These are phyloP conservation scores for Aegilops umbellulata DNA, from an alignment of 176 grass and related monocot genomes.

Conservation along the genomic window DNA sequence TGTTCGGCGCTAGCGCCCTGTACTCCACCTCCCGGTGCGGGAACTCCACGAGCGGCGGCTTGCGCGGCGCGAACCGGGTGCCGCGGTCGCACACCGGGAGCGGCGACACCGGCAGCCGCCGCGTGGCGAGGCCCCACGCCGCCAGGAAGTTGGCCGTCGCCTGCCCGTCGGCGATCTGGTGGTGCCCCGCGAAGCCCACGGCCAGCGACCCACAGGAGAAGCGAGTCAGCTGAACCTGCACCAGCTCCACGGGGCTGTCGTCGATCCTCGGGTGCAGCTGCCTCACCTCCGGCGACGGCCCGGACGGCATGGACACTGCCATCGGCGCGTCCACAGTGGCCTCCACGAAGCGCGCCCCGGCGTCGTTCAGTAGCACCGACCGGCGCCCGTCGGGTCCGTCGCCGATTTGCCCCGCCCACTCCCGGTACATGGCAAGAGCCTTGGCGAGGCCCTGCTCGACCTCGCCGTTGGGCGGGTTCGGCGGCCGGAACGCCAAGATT, in stretches of 20 bases:
- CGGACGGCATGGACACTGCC: no score
- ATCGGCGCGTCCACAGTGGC: no score
- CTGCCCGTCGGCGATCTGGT: constrained; percentile 57
- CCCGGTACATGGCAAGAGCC: constrained; percentile 50
- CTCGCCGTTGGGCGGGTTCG: constrained; percentile 40
- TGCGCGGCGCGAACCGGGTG: constrained; percentile 28
- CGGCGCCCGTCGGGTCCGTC: neutral
- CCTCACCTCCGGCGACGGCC: constrained; percentile 21
- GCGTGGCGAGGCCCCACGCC: constrained; percentile 54
- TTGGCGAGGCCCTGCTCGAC: constrained; percentile 40
- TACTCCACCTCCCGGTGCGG: constrained; percentile 45
- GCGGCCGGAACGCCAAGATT: constrained; percentile 73
- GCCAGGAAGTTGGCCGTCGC: constrained; percentile 54
- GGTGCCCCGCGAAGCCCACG: constrained; percentile 41
- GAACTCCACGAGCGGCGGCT: constrained; percentile 40
- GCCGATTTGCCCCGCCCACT: constrained; percentile 48
- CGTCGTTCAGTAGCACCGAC: no score
- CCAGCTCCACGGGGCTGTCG: constrained; percentile 30
- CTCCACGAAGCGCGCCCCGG: no score
- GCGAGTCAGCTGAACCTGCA: constrained; percentile 63
- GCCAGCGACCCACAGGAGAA: constrained; percentile 65
- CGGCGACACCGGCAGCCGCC: constrained; percentile 11
- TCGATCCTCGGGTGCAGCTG: constrained; percentile 48
- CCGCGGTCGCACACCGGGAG: constrained; percentile 38
- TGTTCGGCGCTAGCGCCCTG: neutral